Base-by-base conservation (phyloP, 2,329 filamentous ascomycete genomes). In the Aspergillus niger region DNA sequence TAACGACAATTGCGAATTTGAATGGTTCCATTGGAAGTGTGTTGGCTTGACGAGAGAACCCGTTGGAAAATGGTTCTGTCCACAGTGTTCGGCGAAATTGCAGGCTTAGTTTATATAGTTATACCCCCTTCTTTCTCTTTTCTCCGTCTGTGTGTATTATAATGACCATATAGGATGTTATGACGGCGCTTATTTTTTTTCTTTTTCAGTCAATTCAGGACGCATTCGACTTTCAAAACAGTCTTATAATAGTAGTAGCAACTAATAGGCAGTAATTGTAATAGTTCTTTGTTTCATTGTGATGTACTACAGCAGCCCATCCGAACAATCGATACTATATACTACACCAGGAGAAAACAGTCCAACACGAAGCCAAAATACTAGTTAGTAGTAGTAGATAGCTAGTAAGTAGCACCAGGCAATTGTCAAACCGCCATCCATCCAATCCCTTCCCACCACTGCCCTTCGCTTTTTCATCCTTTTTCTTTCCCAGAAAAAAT, bases 21-120 rank as follows among this genome's bases (percentile, higher is more conserved):
- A 89, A 71, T 89, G 86, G 86, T 89, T 89, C 73, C 86, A 89
- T 78, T 81, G 87, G 72, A 84, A 82, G 43, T 89, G 86, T 67
- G 85, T 88, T 55, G 84, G 85, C 20, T 76, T 89, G 68, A 85
- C 82, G 47, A 82, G 83, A 66, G 83, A 86, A 65, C 86, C 86
- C 0, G 79, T 80, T 51, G 83, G 84, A 61, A 83, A 82, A 52
- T 86, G 83, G 83, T 85, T 80, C 70, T 86, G 83, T 71, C 79
- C 79, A 47, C 80, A 83, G 63, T 86, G 83, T 70, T 69, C 77
- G 61, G 75, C 73, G 57, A 79, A 71, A 49, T 66, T 79, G 58
- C 74, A 72, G 22, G 76, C 76, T 62, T 77, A 65, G 59, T 60
- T 36, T 32, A 39, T 43, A 44, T 44, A 44, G 41, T 54, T 53